These are phyloP conservation scores for Ligustrum vulgare DNA, from an alignment of 257 asterid species.

Conservation along the genomic window DNA sequence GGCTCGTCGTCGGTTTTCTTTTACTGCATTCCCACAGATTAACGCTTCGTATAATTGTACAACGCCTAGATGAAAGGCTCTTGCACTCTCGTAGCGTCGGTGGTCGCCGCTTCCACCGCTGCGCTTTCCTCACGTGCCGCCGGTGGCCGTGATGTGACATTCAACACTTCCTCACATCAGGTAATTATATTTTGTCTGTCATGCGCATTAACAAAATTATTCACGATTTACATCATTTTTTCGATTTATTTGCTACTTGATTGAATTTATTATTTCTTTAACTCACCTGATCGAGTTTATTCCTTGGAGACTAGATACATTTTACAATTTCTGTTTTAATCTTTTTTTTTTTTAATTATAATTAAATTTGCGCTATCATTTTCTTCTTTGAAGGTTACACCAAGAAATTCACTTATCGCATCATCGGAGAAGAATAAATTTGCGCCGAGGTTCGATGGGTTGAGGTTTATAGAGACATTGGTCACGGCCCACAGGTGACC, in stretches of 20 bases:
- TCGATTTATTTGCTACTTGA: neutral
- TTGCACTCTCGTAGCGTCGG: conserved; percentile 40
- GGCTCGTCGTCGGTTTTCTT: conserved; percentile 49
- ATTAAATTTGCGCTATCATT: neutral
- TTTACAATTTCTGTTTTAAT: neutral
- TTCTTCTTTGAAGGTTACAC: conserved; percentile 27
- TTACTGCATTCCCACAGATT: conserved; percentile 11
- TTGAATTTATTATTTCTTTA: neutral
- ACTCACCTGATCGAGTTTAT: neutral
- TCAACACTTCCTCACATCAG: conserved; percentile 29
- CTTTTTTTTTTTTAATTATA: too few relatives aligned
- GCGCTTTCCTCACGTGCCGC: conserved; percentile 34
- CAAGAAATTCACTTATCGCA: conserved; percentile 5
- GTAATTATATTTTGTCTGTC: conserved; percentile 22
- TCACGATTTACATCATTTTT: neutral
- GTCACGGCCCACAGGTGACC: conserved; percentile 61
- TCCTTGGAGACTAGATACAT: neutral
- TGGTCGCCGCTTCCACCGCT: conserved; percentile 39
- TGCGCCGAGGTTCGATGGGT: conserved; percentile 56
- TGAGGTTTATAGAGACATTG: conserved; percentile 64
- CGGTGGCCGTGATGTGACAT: conserved; percentile 23
- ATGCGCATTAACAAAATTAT: neutral
- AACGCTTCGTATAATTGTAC: neutral
- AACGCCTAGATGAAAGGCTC: conserved; percentile 45
- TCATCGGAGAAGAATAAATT: conserved; percentile 29